Conservation (phyloP, 2,329 filamentous ascomycete genomes). For the Moelleriella libera region DNA sequence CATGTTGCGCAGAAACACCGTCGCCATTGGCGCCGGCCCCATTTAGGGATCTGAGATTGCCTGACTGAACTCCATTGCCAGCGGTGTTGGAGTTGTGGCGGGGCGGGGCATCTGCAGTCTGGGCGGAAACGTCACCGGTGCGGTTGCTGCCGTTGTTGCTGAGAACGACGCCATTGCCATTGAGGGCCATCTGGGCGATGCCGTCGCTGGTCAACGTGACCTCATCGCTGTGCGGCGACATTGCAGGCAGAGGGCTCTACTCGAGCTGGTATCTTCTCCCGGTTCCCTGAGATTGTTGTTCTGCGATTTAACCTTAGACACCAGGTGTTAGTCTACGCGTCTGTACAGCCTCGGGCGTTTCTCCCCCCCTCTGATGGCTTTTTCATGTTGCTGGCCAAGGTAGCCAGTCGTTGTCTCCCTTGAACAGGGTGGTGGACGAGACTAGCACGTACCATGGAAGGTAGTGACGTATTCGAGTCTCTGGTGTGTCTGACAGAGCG, state of each 20-base stretch:
- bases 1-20: background rate
- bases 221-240: constrained; percentile 21
- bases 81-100: constrained; percentile 3
- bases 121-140: constrained; percentile 1
- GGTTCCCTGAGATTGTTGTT: background rate
- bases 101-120: background rate
- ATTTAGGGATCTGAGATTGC: background rate
- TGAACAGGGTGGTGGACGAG: background rate
- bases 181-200: constrained; percentile 6
- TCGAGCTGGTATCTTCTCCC: background rate
- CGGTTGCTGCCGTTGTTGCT: constrained; percentile 1
- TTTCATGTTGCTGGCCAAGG: too few species aligned
- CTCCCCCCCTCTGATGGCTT: too few species aligned
- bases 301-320: too few species aligned
- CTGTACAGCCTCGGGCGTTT: too few species aligned
- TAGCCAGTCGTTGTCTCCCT: background rate
- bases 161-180: constrained; percentile 4
- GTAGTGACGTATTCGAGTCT: background rate
- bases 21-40: constrained; percentile 8
- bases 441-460: background rate
- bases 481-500: background rate
- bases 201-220: constrained; percentile 14
- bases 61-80: constrained; percentile 5
- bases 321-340: too few species aligned
- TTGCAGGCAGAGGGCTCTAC: constrained; percentile 4